phyloP scores from a whole-genome alignment of 2,329 filamentous ascomycete species.

The Botrytis pseudocinerea region DNA sequence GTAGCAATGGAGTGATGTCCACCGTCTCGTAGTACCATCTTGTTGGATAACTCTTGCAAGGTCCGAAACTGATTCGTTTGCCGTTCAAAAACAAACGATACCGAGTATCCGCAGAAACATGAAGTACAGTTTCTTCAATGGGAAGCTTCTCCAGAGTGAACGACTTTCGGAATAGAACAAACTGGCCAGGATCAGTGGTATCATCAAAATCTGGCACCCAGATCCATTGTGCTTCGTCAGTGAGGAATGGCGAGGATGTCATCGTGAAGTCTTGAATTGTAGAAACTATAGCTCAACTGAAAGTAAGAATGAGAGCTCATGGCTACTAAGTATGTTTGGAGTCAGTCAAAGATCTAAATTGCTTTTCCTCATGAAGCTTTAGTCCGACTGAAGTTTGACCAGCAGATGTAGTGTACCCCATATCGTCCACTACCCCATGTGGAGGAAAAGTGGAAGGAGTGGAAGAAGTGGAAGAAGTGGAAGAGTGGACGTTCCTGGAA shows the following conservation, averaged over 20 bases:
- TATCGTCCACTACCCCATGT: not conserved
- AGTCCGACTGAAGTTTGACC: not conserved
- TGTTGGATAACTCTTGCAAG: slow-evolving; percentile 15
- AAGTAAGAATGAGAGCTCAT: not conserved
- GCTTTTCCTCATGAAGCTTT: not conserved
- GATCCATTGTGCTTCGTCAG: not conserved
- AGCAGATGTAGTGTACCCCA: not conserved
- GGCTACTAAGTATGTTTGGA: not conserved
- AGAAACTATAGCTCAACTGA: not conserved
- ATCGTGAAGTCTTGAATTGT: not conserved
- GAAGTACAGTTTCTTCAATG: not conserved
- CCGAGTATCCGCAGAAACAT: slow-evolving; percentile 6
- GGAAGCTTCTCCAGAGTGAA: not conserved
- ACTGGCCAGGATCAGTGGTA: not conserved
- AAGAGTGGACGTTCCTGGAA: not conserved
- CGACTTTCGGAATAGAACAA: not conserved
- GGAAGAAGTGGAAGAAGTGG: not conserved
- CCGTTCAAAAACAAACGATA: slow-evolving; percentile 14
- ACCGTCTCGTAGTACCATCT: slow-evolving; percentile 14
- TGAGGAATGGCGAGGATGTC: not conserved
- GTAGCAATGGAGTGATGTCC: slow-evolving; percentile 3
- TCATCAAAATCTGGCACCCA: not conserved
- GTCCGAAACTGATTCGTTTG: slow-evolving; percentile 15
- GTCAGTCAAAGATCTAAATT: not conserved
- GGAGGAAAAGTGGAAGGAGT: not conserved